Evolutionary conservation across 2,329 filamentous ascomycete species (phyloP), one percentile per base, ranked within the genome.

Genomic region (Epichloe coenophiala): DNA sequence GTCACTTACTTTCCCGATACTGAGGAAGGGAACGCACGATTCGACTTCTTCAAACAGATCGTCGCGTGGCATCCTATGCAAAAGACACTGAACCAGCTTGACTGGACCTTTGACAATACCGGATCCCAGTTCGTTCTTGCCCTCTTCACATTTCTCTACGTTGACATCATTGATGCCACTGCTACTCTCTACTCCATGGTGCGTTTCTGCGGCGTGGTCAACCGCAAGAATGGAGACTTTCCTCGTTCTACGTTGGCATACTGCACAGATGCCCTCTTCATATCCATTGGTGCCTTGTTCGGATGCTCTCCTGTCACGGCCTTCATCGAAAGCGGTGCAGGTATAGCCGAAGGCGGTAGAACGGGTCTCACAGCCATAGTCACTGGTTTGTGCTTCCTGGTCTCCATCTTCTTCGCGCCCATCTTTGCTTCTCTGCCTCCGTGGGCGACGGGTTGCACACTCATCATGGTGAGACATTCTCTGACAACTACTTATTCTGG

Each of bases 171-270:
- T 53, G 85, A 89, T 61, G 83, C 81, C 59, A 88, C 85, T 0
- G 85, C 84, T 41, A 88, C 84, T 0, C 69, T 88, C 38, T 88
- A 88, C 67, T 85, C 83, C n/a, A 88, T 89, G 84, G 85, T 84
- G 1, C 81, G 83, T 21, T 88, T 88, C 67, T 82, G 78, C 54
- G 79, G 80, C 31, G 76, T 77, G 43, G 78, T 85, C 57, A 74
- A 83, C 60, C 66, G 75, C 57, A 73, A 77, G 44, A 80, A 84
- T 2, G 80, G 83, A n/a, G 88, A 94, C 63, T 95, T 95, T 55
- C 87, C 90, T 48, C 83, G 88, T 40, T 90, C 86, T 2, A 88
- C 88, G 1, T 69, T 91, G 35, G 89, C 89, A 1, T 89, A 88
- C 64, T 84, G 77, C 58, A 80, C 78, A 3, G 84, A 89, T 56